Conservation (phyloP, 176 grass and related monocot species). For the Chrysopogon serrulatus region DNA sequence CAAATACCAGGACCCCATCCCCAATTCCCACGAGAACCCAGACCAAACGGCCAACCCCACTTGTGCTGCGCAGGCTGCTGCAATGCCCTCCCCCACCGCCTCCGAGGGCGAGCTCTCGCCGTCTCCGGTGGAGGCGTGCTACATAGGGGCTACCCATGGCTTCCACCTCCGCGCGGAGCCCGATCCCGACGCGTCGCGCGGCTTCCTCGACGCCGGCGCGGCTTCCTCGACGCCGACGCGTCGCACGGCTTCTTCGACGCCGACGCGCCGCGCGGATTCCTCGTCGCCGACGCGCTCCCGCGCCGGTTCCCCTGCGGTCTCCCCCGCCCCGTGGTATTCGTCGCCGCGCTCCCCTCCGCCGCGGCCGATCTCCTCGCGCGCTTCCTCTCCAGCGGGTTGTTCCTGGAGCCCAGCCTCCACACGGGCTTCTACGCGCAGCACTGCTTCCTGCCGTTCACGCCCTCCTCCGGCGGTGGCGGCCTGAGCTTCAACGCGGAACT, state of each 20-base stretch:
- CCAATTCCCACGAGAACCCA: conserved; percentile 14
- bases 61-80: neutral
- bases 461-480: neutral
- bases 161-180: conserved; percentile 45
- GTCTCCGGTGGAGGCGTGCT: neutral
- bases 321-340: conserved; percentile 35
- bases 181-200: conserved; percentile 31
- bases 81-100: neutral
- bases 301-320: conserved; percentile 42
- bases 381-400: conserved; percentile 42
- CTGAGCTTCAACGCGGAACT: neutral
- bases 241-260: too few species aligned
- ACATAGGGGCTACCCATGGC: conserved; percentile 59
- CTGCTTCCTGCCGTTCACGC: conserved; percentile 21
- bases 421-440: conserved; percentile 39
- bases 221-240: too few species aligned
- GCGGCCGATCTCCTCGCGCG: neutral
- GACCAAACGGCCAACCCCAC: conserved; percentile 1
- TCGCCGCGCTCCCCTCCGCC: conserved; percentile 38
- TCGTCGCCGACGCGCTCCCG: conserved; percentile 33
- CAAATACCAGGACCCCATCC: conserved; percentile 6
- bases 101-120: conserved; percentile 1
- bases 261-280: too few species aligned
- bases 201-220: conserved; percentile 51
- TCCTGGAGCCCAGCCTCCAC: conserved; percentile 18